Evolutionary conservation across 2,329 filamentous ascomycete genomes (phyloP), one percentile per base, ranked within the genome.

Genomic region (Tolypocladium album): DNA sequence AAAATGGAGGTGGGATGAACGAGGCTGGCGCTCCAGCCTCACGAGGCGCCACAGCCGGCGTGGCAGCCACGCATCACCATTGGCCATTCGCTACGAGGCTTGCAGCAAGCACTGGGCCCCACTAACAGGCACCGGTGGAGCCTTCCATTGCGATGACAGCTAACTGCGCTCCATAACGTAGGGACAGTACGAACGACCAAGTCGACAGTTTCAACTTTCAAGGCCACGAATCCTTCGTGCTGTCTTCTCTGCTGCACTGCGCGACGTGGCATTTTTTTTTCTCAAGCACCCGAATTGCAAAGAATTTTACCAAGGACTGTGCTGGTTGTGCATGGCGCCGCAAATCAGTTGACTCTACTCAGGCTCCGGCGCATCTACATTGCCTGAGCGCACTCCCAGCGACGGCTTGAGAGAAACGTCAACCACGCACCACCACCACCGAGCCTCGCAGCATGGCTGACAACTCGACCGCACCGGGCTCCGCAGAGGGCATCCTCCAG

Each of bases 401-500:
- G 9, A 20, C 50, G 9, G 5, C 2, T 9, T 34, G 4, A 7
- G 50, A 53, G 50, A 55, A 53, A 22, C 50, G 4, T 38, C 50
- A 22, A 22, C 31, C 50, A 15, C 31, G 15, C 50, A 55, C 27
- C 27, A 31, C 31, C 50, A 22, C 31, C 50, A 20, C 17, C 50
- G 11, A 2, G 20, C 53, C 17, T 47, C 31, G 11, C 60, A 55
- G 27, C 45, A 64, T 63, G 63, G 63, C 61, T 59, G 40, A 61
- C 24, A 53, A 71, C 22, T 59, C 64, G 13, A 66, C 69, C 22
- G 47, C 60, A 7, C 22, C 58, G 43, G 57, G 58, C 17, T 52
- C 60, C 8, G 12, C 60, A 6, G 60, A 61, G n/a, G 65, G 65
- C 47, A 63, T 64, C 39, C 60, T 71, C 8, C 71, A 73, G 38